Evolutionary conservation across 768 basidiomycete genomes (phyloP).

Genomic region (Mycena olivaceomarginata): DNA sequence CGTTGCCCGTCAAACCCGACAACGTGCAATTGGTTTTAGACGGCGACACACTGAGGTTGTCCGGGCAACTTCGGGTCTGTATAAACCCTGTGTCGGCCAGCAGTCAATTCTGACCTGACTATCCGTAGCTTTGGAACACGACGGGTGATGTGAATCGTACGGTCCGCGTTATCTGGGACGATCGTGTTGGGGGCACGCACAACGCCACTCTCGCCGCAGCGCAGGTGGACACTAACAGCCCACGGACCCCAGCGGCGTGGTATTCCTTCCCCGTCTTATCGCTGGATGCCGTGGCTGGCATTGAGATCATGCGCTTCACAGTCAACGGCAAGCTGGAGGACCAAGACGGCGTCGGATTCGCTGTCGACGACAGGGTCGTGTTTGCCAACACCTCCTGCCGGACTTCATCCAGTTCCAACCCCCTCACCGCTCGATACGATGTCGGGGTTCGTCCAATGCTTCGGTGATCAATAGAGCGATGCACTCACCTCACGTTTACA

Average conservation of each 20-base stretch:
- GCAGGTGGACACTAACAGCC: not conserved
- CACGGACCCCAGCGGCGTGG: slow-evolving; percentile 10
- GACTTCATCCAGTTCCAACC: not conserved
- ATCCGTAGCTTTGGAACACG: too few relatives aligned
- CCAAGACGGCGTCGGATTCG: not conserved
- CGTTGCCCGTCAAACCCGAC: slow-evolving; percentile 24
- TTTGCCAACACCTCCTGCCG: not conserved
- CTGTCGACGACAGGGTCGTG: not conserved
- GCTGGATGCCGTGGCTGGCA: not conserved
- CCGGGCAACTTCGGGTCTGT: not conserved
- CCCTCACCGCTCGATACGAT: not conserved
- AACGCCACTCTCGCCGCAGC: not conserved
- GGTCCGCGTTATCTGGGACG: slow-evolving; percentile 8
- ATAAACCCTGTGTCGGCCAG: too few relatives aligned
- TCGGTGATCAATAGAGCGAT: too few relatives aligned
- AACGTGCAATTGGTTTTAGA: not conserved
- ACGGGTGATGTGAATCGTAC: too few relatives aligned
- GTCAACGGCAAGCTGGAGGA: slow-evolving; percentile 7
- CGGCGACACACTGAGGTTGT: not conserved
- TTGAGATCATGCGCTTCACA: not conserved
- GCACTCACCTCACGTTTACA: not conserved
- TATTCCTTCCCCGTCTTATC: not conserved
- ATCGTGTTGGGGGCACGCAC: not conserved
- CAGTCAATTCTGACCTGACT: too few relatives aligned
- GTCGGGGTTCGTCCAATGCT: not conserved